Evolutionary conservation across 768 basidiomycete species (phyloP).

Genomic region (Suillus luteus): DNA sequence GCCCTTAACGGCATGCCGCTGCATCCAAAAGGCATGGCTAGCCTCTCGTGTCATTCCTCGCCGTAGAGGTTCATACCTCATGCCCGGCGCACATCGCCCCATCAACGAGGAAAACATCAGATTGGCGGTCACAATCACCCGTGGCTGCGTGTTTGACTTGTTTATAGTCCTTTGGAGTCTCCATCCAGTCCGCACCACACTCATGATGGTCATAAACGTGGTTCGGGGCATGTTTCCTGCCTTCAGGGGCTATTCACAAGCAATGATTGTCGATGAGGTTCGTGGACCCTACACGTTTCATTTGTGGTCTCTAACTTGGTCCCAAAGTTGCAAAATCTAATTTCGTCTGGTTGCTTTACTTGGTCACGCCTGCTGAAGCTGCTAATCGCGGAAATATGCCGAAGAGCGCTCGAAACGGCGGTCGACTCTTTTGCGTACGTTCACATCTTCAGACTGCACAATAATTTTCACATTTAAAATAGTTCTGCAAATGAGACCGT

Average conservation of each 20-base stretch:
- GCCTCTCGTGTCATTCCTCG: constrained; percentile 54
- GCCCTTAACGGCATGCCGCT: constrained; percentile 17
- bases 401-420: constrained; percentile 63
- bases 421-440: constrained; percentile 78
- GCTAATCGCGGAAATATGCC: constrained; percentile 60
- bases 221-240: constrained; percentile 78
- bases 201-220: constrained; percentile 72
- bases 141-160: constrained; percentile 56
- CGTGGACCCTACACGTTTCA: constrained; percentile 26
- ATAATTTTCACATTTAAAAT: constrained; percentile 7
- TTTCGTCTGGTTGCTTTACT: constrained; percentile 71
- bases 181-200: constrained; percentile 68
- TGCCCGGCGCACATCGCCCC: constrained; percentile 72
- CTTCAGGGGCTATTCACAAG: constrained; percentile 84
- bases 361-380: constrained; percentile 65
- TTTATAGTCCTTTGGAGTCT: constrained; percentile 50
- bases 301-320: constrained; percentile 8
- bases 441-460: constrained; percentile 15
- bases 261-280: constrained; percentile 83
- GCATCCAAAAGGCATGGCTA: constrained; percentile 52
- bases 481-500: constrained; percentile 71
- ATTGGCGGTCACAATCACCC: constrained; percentile 58
- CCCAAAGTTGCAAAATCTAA: constrained; percentile 63
- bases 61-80: constrained; percentile 46
- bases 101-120: constrained; percentile 55